Base-by-base conservation (phyloP, 192 early-diverging fungal genomes). In the Linnemannia elongata region DNA sequence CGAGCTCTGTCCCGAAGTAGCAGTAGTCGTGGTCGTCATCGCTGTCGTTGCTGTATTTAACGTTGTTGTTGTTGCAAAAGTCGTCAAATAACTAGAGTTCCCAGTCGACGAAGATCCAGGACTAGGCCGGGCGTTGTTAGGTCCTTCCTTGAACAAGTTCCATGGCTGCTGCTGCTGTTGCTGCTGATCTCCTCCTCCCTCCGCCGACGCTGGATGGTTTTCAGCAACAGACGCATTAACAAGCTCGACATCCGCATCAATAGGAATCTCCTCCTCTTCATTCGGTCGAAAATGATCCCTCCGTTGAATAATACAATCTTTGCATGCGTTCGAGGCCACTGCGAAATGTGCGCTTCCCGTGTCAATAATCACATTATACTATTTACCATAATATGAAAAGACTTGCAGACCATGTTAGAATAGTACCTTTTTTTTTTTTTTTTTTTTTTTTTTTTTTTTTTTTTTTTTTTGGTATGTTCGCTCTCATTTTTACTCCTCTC, bases 341-440 rank as follows among this genome's bases (percentile, higher is more conserved):
- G 85, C 85, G 47, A 87, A 87, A 33, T 87, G 85, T 1, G 85
- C 75, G 60, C 85, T 87, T 13, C 85, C 85, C 1, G 85, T 87
- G 15, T 87, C 85, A 18, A 87, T 87, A 44, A 87, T 87, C 1
- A 87, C 85, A 63, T 87, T 87, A 27, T 77, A 87, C 85, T 87
- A 69, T 33, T 7, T 18, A 1, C 12, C 24, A 24, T 55, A 20
- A 6, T n/a, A n/a, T n/a, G 52, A 22, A 22, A 54, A 15, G 17
- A 18, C 22, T 17, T 49, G 52, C 18, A 15, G 44, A 45, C 12
- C 44, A 45, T 45, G 12, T 45, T 45, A 45, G 44, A 45, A 45
- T 15, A 45, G 44, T 45, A 13, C 12, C n/a, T n/a, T n/a, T n/a
- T n/a, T n/a, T n/a, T n/a, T n/a, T n/a, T n/a, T n/a, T n/a, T n/a